Base-by-base conservation (phyloP, 2,329 filamentous ascomycete genomes). In the Hymenoscyphus infarciens region DNA sequence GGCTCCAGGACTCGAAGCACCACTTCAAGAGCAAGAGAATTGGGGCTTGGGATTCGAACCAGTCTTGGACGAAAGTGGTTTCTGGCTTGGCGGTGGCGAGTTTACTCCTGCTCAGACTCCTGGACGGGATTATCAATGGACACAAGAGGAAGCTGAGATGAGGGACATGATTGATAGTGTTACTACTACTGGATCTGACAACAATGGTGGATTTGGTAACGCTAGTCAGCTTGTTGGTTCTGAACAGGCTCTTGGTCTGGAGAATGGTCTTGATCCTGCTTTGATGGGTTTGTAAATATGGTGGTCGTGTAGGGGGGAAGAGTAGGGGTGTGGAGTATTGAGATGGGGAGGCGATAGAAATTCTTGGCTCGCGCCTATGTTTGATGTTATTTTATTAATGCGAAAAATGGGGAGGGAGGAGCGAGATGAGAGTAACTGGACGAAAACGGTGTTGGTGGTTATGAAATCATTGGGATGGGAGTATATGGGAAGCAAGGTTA, bases 41-140 rank as follows among this genome's bases (percentile, higher is more conserved):
- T 53, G 71, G 1, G 68, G 71, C 56, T 72, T 71, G 72, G 68
- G 69, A n/a, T 53, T 72, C n/a, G 70, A 72, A 27, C 62, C 45
- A 13, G 19, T 52, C 19, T 62, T 62, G 19, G 27, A 66, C 2
- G 66, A 69, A 10, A 65, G 65, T 4, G 67, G 64, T 6, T 73
- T 73, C 56, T 74, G 71, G 71, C 58, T 73, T 57, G 72, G 72
- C 31, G 70, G 57, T 56, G 67, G 68, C 53, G 61, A 67, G 29
- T 22, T 52, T n/a, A 31, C 35, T 49, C 16, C 55, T 53, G 16
- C 27, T 42, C 53, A 57, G 25, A 54, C 22, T 35, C 55, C 60
- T 27, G 31, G 60, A 27, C 59, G 60, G 39, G 52, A 57, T 61
- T 58, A 22, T 33, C 25, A 39, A 57, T 68, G 69, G 70, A 60